Evolutionary conservation across 2,329 filamentous ascomycete species (phyloP).

Genomic region (Trichophyton schoenleinii): DNA sequence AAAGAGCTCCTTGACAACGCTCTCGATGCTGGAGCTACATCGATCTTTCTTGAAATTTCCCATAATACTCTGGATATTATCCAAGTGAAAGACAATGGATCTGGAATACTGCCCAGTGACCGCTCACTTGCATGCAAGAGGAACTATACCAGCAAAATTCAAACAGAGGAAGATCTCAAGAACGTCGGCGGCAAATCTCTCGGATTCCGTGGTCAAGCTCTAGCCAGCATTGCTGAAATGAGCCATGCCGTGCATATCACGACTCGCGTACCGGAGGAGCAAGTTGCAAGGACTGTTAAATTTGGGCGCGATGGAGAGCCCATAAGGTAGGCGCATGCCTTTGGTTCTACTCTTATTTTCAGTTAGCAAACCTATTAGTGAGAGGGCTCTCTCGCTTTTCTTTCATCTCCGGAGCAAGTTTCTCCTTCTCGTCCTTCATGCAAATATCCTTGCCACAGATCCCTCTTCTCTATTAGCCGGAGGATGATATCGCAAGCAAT

Average conservation of each 20-base stretch:
- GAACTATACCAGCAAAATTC: slow-evolving; percentile 53
- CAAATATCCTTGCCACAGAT: too few relatives aligned
- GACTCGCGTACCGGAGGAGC: slow-evolving; percentile 46
- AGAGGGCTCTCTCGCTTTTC: too few relatives aligned
- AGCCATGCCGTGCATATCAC: slow-evolving; percentile 41
- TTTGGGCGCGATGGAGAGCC: slow-evolving; percentile 41
- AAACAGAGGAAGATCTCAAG: slow-evolving; percentile 43
- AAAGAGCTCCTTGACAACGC: slow-evolving; percentile 58
- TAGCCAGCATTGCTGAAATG: slow-evolving; percentile 50
- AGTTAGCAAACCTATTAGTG: too few relatives aligned
- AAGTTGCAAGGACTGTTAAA: slow-evolving; percentile 40
- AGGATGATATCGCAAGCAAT: too few relatives aligned
- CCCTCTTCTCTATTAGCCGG: too few relatives aligned
- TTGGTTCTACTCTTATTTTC: not conserved
- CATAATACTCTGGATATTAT: slow-evolving; percentile 49
- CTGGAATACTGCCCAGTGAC: slow-evolving; percentile 47
- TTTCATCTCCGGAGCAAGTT: too few relatives aligned
- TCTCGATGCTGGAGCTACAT: slow-evolving; percentile 49
- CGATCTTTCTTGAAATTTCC: slow-evolving; percentile 46
- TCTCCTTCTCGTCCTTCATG: too few relatives aligned
- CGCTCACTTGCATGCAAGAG: slow-evolving; percentile 43
- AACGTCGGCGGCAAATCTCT: slow-evolving; percentile 44
- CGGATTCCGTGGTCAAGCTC: slow-evolving; percentile 53
- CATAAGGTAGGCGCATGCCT: slow-evolving; percentile 24
- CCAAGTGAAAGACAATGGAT: slow-evolving; percentile 52